Evolutionary conservation across 495 filamentous ascomycete species (phyloP).

Genomic region (Talaromyces ruber): DNA sequence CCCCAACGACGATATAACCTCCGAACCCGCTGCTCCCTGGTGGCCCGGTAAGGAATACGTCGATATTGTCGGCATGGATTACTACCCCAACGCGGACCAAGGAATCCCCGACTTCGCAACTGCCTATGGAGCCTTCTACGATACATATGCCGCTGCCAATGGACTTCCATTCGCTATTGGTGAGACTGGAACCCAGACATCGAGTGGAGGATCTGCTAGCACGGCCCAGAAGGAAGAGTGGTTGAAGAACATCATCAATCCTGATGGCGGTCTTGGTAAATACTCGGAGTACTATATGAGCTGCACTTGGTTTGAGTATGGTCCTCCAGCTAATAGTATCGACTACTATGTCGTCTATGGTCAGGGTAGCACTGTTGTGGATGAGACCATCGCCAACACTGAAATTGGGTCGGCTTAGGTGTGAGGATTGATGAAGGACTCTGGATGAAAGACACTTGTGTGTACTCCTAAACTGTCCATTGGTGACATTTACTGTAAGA

Average conservation of each 20-base stretch:
- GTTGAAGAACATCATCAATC: not conserved
- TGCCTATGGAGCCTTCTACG: not conserved
- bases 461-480: too few species aligned
- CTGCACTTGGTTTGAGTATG: constrained; percentile 3
- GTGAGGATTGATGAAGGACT: not conserved
- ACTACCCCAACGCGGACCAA: not conserved
- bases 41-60: constrained; percentile 1
- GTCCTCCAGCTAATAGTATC: not conserved
- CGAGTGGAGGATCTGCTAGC: not conserved
- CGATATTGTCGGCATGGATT: constrained; percentile 1
- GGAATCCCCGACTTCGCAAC: not conserved
- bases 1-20: not conserved
- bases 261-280: not conserved
- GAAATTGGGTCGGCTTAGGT: not conserved
- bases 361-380: not conserved
- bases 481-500: too few species aligned
- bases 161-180: not conserved
- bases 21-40: not conserved
- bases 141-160: not conserved
- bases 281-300: constrained; percentile 1
- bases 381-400: not conserved
- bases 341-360: not conserved
- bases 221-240: not conserved
- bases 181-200: not conserved
- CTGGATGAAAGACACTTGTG: not conserved